Evolutionary conservation across 345 rosid genomes (phyloP), one percentile per base, ranked within the genome.

Genomic region (Hibiscus syriacus): DNA sequence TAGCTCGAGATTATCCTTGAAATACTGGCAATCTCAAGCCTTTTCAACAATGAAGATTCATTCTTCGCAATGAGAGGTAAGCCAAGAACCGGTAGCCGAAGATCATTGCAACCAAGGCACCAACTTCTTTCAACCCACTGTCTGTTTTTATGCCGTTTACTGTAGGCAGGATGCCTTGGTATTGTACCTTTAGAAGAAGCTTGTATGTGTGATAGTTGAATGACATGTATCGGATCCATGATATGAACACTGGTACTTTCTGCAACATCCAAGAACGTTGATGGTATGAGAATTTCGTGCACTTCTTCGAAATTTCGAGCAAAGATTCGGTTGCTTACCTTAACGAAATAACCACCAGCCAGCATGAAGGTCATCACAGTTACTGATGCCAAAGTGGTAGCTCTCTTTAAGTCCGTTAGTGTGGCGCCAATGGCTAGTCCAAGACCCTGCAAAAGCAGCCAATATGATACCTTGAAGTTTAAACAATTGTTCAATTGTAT

Each of bases 391-490:
- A 94, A 70, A 27, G 99, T 94, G 1, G 99, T 91, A 11, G 99
- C 99, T 78, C 69, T 89, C 79, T 94, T 94, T 49, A 94, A 38
- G 79, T 94, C 99, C 99, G 91, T 91, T 70, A 94, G 72, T n/a
- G n/a, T 73, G 16, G 99, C 99, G 14, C 99, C 99, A 36, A 94
- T 94, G 10, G 97, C 99, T 70, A 90, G 85, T 70, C 99, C 99
- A 2, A 94, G 96, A 48, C 99, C 99, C 99, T 90, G 83, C 36
- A 41, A 78, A 61, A 56, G 71, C 58, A 76, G 46, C 74, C 69
- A 62, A 50, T 60, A 61, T n/a, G 52, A 38, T 54, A 14, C 53
- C 19, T 46, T 46, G 50, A 46, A 46, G 50, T 46, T 46, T 46
- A 16, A 46, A 17, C 11, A 20, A 19, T 50, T 16, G n/a, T 14